Evolutionary conservation across 2,329 filamentous ascomycete genomes (phyloP).

Genomic region (Ophiocordyceps australis): DNA sequence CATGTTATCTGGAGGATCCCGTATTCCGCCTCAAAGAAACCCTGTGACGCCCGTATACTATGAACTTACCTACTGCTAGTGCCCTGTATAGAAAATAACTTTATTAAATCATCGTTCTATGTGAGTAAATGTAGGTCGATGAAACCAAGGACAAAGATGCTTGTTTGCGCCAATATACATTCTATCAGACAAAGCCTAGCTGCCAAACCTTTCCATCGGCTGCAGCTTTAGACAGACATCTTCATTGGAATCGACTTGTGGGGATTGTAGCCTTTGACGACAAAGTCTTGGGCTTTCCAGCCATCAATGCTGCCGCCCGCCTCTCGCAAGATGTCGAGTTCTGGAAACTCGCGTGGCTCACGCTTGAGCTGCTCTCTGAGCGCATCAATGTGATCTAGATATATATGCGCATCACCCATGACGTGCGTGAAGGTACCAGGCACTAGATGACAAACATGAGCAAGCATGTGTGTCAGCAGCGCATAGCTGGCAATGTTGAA

Average conservation of each 20-base stretch:
- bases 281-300: constrained; percentile 78
- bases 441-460: constrained; percentile 66
- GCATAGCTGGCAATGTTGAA: constrained; percentile 98
- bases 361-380: constrained; percentile 63
- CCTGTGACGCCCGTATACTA: too few species aligned
- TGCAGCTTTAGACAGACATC: constrained; percentile 65
- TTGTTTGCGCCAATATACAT: too few species aligned
- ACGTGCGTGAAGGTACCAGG: constrained; percentile 83
- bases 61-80: too few species aligned
- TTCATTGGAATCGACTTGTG: constrained; percentile 94
- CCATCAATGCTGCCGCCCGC: constrained; percentile 66
- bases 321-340: constrained; percentile 51
- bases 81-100: too few species aligned
- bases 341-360: constrained; percentile 67
- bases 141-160: too few species aligned
- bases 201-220: too few species aligned
- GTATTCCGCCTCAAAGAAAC: too few species aligned
- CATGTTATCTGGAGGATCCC: too few species aligned
- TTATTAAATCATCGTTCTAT: neutral
- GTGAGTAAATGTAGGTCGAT: neutral
- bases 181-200: neutral
- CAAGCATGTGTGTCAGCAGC: constrained; percentile 86
- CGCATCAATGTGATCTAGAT: constrained; percentile 81
- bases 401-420: constrained; percentile 97
- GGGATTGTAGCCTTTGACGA: constrained; percentile 73